Evolutionary conservation across 1,284 basidiomycete species (phyloP).

Genomic region (Fereydounia khargensis): DNA sequence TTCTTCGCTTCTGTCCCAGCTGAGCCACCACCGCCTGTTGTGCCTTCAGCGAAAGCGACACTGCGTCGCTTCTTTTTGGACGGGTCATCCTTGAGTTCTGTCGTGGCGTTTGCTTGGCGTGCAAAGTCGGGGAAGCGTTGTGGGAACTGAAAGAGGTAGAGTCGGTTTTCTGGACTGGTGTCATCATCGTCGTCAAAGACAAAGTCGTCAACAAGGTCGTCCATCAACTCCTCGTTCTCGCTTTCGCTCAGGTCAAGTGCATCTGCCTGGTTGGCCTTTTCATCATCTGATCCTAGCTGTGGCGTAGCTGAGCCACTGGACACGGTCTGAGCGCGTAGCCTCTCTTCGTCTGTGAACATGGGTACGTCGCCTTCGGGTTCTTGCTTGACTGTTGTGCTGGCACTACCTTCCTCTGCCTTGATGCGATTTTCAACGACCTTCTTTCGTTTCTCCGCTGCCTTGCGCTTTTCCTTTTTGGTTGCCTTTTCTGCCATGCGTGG

Average conservation of each 20-base stretch:
- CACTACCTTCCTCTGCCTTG: constrained; percentile 10
- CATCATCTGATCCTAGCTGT: constrained; percentile 28
- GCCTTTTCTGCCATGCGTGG: constrained; percentile 60
- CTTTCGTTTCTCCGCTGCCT: constrained; percentile 52
- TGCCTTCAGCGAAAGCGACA: constrained; percentile 45
- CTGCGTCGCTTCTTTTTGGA: constrained; percentile 14
- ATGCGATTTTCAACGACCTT: constrained; percentile 59
- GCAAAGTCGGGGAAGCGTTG: constrained; percentile 76
- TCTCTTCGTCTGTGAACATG: not conserved
- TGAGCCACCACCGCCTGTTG: constrained; percentile 27
- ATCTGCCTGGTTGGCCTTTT: constrained; percentile 66
- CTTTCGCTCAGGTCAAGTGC: constrained; percentile 77
- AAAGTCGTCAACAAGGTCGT: constrained; percentile 81
- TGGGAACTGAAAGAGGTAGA: constrained; percentile 92
- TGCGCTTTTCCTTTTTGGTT: constrained; percentile 47
- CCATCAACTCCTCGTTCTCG: constrained; percentile 80
- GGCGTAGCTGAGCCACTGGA: constrained; percentile 19
- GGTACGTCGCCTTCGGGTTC: constrained; percentile 13
- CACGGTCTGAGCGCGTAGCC: constrained; percentile 1
- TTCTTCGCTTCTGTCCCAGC: constrained; percentile 7
- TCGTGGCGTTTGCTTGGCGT: not conserved
- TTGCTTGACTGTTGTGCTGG: constrained; percentile 20
- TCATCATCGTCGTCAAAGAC: constrained; percentile 42
- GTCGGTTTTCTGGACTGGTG: constrained; percentile 61
- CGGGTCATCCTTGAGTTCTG: not conserved